Percentiles rank a stretch among this genome's conserved stretches.
phyloP scores from a whole-genome alignment of 768 basidiomycete species.

The Boletus reticulatus region DNA sequence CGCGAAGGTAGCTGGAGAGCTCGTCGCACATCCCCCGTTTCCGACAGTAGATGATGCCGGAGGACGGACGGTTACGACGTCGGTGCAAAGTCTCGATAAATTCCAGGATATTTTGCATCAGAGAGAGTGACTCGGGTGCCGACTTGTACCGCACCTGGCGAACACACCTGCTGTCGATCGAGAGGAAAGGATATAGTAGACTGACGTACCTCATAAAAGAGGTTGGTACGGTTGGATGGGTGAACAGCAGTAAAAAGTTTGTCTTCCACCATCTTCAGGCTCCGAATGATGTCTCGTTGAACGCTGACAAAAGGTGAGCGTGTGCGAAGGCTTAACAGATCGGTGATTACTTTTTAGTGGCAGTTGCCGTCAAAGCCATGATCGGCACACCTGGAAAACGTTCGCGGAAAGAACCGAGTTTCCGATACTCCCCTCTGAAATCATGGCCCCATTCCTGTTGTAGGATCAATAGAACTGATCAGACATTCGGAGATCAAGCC shows the following conservation, averaged over 20 bases:
- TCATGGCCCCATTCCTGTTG: conserved; percentile 82
- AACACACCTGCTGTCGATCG: neutral
- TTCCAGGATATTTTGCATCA: conserved; percentile 64
- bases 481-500: conserved; percentile 10
- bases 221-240: conserved; percentile 77
- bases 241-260: conserved; percentile 64
- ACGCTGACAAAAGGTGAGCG: conserved; percentile 46
- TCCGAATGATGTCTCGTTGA: conserved; percentile 68
- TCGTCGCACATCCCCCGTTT: conserved; percentile 63
- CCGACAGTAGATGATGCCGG: conserved; percentile 81
- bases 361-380: conserved; percentile 86
- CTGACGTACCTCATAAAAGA: conserved; percentile 71
- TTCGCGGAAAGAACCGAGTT: conserved; percentile 66
- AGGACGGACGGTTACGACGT: conserved; percentile 56
- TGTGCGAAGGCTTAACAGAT: neutral
- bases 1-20: conserved; percentile 59
- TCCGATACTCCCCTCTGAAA: conserved; percentile 72
- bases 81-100: conserved; percentile 65
- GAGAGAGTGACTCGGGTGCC: conserved; percentile 45
- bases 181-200: neutral
- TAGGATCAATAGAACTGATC: neutral
- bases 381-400: conserved; percentile 70
- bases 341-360: conserved; percentile 55
- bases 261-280: conserved; percentile 55
- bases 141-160: conserved; percentile 62